Base-by-base conservation (phyloP, 352 stramenopile species). In the Phytophthora sansomeana region DNA sequence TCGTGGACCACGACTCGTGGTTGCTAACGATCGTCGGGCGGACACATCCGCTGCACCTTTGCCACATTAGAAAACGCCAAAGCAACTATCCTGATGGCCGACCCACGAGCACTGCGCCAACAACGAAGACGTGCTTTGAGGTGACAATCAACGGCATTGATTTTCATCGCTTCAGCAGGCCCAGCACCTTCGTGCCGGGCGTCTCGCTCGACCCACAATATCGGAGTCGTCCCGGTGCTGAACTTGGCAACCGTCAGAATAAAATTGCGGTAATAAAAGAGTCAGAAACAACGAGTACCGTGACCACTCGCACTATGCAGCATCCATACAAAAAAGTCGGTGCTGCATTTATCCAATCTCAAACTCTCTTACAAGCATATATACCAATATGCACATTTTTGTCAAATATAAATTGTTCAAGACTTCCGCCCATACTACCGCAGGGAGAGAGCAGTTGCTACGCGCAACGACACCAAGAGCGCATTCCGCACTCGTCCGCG, bases 181-280 rank as follows among this genome's bases (percentile, higher is more conserved):
- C 3, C 21, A 24, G 21, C 21, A 24, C 21, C 21, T 24, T 24
- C 21, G 21, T 24, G 21, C 21, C 21, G 21, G 21, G 21, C 21
- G 21, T 24, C 21, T 24, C 21, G 21, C 35, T 16, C 43, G 43
- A 50, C 9, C 43, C 43, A 50, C 43, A 33, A 32, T 14, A 49
- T 21, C 21, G 28, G 16, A 52, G 17, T 30, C 30, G 47, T 38
- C 58, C 57, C 58, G 58, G 47, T 55, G 16, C 50, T 67, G 48
- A 56, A 46, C 42, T 46, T 17, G 35, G n/a, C n/a, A 43, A 35
- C 29, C 10, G 52, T 58, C 51, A 50, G 36, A 30, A 41, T 33
- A 26, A 48, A 38, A 30, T 10, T 10, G 48, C n/a, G 33, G 49
- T 63, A 41, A 63, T 32, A 56, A 55, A 58, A 44, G 26, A 65